These are phyloP conservation scores for Penicillium sclerotigenum DNA, from an alignment of 2,329 filamentous ascomycete genomes.

Conservation along the genomic window DNA sequence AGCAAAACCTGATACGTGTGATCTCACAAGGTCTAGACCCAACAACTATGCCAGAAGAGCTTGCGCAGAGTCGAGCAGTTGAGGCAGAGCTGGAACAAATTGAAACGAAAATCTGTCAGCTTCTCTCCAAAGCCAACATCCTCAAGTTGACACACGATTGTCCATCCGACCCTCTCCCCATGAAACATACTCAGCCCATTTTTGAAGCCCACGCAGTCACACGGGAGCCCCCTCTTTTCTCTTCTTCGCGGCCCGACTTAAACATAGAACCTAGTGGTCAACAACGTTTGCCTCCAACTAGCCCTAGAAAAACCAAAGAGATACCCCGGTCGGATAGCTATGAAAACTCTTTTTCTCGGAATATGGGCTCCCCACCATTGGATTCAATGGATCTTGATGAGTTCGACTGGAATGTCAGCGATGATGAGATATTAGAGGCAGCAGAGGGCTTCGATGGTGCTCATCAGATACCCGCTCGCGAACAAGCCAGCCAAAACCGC, in stretches of 20 bases:
- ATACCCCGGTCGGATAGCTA: conserved; percentile 13
- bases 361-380: conserved; percentile 40
- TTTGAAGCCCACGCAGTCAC: neutral
- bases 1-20: conserved; percentile 34
- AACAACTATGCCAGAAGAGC: conserved; percentile 31
- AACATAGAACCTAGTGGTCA: conserved; percentile 3
- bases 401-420: conserved; percentile 44
- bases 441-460: conserved; percentile 38
- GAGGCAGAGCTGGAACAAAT: conserved; percentile 34
- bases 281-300: conserved; percentile 1
- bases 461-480: conserved; percentile 13
- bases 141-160: conserved; percentile 17
- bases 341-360: conserved; percentile 35
- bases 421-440: conserved; percentile 47
- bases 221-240: neutral
- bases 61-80: conserved; percentile 34
- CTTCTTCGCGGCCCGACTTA: neutral
- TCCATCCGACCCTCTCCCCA: neutral
- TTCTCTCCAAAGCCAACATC: conserved; percentile 33
- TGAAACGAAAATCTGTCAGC: conserved; percentile 32
- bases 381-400: conserved; percentile 33
- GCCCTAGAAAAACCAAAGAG: conserved; percentile 3
- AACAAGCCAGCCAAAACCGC: conserved; percentile 24
- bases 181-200: neutral
- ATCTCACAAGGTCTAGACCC: conserved; percentile 36